Evolutionary conservation across 2,329 filamentous ascomycete species (phyloP), one percentile per base, ranked within the genome.

Genomic region (Teratosphaeriaceae sp.): DNA sequence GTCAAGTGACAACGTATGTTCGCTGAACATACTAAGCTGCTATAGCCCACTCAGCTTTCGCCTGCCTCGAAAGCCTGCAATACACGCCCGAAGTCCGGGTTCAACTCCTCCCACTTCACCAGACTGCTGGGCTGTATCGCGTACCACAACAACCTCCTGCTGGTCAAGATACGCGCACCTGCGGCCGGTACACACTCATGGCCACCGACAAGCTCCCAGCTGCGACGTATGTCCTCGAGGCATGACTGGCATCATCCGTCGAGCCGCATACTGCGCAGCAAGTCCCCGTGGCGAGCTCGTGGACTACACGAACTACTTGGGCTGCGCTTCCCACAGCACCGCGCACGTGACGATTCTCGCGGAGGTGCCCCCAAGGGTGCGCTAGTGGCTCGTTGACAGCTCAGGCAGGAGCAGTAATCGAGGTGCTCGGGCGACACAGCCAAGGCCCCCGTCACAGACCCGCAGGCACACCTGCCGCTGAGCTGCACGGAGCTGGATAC

Each of bases 321-420:
- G 27, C 12, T 23, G 29, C 12, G 37, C 44, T 9, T 21, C 13
- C 42, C 47, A 55, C 3, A 20, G 30, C 5, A 53, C 5, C 13
- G 42, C 37, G n/a, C 35, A 40, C 22, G 38, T 47, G 8, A 49
- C 16, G n/a, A 50, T 38, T 13, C 45, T 47, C 15, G 48, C 43
- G 46, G 49, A 55, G n/a, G n/a, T 15, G 49, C 42, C 13, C 48
- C 40, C 35, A 55, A 50, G 1, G 52, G 50, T 7, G 46, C 49
- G 11, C 52, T 50, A 12, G 50, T 52, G 27, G 45, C 45, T 22
- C 41, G 47, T 41, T 55, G 51, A 40, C 52, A 55, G 29, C 44
- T 52, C 13, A 36, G 37, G 42, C 52, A 53, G 42, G 52, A 51
- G 51, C 52, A 55, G 47, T 45, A 49, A 16, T 52, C 47, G 29